Evolutionary conservation across 106 monocot genomes (phyloP).

Genomic region (Dendrobium catenatum): DNA sequence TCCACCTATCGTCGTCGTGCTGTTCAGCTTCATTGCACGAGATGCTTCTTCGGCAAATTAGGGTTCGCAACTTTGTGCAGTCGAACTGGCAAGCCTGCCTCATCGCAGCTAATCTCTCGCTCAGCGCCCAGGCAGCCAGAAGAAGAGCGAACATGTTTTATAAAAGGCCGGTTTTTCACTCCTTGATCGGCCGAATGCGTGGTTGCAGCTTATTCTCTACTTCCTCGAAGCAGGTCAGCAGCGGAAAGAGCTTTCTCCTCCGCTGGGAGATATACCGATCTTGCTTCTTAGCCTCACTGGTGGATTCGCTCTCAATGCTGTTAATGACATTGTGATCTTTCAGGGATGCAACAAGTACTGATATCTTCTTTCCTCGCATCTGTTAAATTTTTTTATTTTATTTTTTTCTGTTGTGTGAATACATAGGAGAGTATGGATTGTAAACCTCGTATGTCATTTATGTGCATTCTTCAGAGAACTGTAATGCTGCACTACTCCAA

Average conservation of each 20-base stretch:
- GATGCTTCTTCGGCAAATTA: too few species aligned
- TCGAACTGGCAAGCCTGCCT: too few species aligned
- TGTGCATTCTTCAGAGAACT: neutral
- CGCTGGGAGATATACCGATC: constrained; percentile 42
- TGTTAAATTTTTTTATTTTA: neutral
- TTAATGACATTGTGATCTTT: constrained; percentile 93
- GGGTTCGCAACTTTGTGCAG: too few species aligned
- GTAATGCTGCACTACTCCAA: neutral
- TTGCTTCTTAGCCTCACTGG: constrained; percentile 80
- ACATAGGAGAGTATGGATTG: neutral
- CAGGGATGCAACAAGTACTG: constrained; percentile 83
- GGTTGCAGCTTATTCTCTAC: constrained; percentile 21
- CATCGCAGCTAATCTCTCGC: neutral
- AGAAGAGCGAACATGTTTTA: constrained; percentile 2
- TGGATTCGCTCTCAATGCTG: constrained; percentile 70
- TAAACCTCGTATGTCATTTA: neutral
- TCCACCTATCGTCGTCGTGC: too few species aligned
- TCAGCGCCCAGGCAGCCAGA: neutral
- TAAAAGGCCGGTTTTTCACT: constrained; percentile 8
- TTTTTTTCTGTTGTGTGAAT: neutral
- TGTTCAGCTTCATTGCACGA: too few species aligned
- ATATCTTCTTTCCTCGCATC: neutral
- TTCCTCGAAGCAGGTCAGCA: constrained; percentile 17
- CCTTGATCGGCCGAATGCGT: neutral
- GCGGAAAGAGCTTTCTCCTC: constrained; percentile 17